Base-by-base conservation (phyloP, 2,329 filamentous ascomycete species). In the Calonectria honghensis region DNA sequence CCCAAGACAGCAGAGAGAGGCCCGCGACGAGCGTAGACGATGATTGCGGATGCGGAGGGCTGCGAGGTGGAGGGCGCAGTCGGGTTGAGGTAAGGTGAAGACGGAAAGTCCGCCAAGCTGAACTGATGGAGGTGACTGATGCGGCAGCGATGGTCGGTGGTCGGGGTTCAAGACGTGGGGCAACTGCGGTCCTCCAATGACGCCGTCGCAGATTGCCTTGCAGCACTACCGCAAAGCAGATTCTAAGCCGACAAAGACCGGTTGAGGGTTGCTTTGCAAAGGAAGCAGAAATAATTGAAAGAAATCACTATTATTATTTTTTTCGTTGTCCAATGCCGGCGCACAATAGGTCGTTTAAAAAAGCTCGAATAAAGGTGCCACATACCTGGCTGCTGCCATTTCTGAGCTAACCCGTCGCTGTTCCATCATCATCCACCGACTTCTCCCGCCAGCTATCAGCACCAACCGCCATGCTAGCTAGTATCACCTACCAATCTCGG, bases 371-470 rank as follows among this genome's bases (percentile, higher is more conserved):
- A 63, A 27, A 39, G 37, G 9, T n/a, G n/a, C 35, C 35, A 29
- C 13, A 27, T 27, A 14, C 57, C 24, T 29, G 24, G 31, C 31
- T 41, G 24, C 35, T 18, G 24, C 52, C 29, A n/a, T 68, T 45
- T 48, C 50, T 50, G 61, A 50, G n/a, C 41, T 54, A 37, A 39
- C 14, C 27, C 27, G 24, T 41, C 51, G 35, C 68, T 64, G 27
- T 74, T 74, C 73, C 69, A 74, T 68, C 14, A 24, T 11, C 20
- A 32, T 81, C 79, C 75, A 81, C 63, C 68, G 57, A 66, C 68
- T 81, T 81, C 80, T 80, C 48, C 77, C 59, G 75, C 77, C 75
- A 81, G 73, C 76, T 79, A 68, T 69, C 70, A 48, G 51, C 24
- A 51, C 31, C 48, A 37, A 59, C 24, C 18, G 16, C 37, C 10